phyloP scores from a whole-genome alignment of 2,329 filamentous ascomycete species.

The Aspergillus sp. region DNA sequence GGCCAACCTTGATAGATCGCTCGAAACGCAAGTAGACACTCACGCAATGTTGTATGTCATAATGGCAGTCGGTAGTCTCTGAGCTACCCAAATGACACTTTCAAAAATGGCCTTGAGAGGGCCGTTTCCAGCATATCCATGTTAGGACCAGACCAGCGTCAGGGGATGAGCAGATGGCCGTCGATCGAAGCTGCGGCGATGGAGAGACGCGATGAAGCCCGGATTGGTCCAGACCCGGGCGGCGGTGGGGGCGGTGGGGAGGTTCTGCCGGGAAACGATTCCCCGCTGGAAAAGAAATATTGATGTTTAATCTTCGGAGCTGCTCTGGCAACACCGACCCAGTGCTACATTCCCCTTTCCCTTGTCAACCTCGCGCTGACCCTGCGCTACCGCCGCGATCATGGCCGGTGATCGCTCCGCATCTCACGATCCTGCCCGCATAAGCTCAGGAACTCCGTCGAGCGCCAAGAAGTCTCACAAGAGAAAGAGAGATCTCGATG shows the following conservation, averaged over 20 bases:
- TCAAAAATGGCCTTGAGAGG: conserved; percentile 9
- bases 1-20: conserved; percentile 14
- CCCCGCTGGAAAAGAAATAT: conserved; percentile 27
- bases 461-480: conserved; percentile 33
- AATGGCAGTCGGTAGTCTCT: conserved; percentile 23
- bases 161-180: not conserved
- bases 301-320: conserved; percentile 7
- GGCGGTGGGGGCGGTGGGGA: conserved; percentile 21
- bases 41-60: conserved; percentile 74
- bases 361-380: conserved; percentile 1
- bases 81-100: conserved; percentile 20
- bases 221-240: conserved; percentile 22
- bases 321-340: conserved; percentile 22
- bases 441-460: conserved; percentile 18
- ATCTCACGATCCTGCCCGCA: conserved; percentile 48
- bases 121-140: conserved; percentile 22
- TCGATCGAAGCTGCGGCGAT: conserved; percentile 2
- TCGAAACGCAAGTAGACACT: conserved; percentile 28
- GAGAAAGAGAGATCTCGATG: conserved; percentile 37
- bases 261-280: conserved; percentile 30
- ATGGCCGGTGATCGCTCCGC: conserved; percentile 53
- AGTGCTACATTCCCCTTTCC: conserved; percentile 12
- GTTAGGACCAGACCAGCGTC: conserved; percentile 6
- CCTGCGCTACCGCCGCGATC: conserved; percentile 20
- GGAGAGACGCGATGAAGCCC: conserved; percentile 7